Evolutionary conservation across 176 grass and related monocot genomes (phyloP), one percentile per base, ranked within the genome.

Genomic region (Aegilops tauschii): DNA sequence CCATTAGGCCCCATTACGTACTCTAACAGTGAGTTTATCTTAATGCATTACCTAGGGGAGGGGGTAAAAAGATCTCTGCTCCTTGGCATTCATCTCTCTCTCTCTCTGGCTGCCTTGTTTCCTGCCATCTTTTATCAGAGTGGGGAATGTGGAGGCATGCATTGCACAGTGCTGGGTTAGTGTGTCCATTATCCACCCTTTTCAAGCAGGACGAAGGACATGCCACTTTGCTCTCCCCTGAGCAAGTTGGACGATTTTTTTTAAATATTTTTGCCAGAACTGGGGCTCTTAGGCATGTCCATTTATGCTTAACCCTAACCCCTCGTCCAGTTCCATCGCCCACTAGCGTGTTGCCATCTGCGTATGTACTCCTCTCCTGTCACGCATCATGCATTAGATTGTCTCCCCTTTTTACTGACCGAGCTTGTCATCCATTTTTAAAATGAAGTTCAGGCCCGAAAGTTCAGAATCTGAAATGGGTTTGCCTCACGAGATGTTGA

Each of bases 111-210:
- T 83, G 76, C 73, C 58, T 73, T 84, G 81, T 73, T 82, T 76
- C 76, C 83, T 97, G 91, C 86, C 87, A 94, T 91, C 90, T 92
- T 86, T 90, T 82, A 86, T 91, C 84, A 92, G 91, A 92, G 87
- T 84, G 91, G 90, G 87, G 88, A 90, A 97, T 94, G 84, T 92
- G 90, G 90, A 93, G 91, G 89, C 91, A 93, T 92, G 91, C 85
- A 92, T 80, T 52, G 71, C 78, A 89, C 89, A 86, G 85, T 80
- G 29, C 75, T 80, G 83, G 44, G 49, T 58, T 90, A 90, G 88
- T 90, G 92, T 82, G 84, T 89, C 76, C 71, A 89, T 50, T 75
- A 75, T 82, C 82, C 73, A 76, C 73, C 73, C 85, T 90, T 90
- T 90, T 81, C 82, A 87, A 86, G 69, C 35, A 82, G 72, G 77